These are phyloP conservation scores for Xylaria polymorpha DNA, from an alignment of 2,329 filamentous ascomycete genomes.

Conservation along the genomic window DNA sequence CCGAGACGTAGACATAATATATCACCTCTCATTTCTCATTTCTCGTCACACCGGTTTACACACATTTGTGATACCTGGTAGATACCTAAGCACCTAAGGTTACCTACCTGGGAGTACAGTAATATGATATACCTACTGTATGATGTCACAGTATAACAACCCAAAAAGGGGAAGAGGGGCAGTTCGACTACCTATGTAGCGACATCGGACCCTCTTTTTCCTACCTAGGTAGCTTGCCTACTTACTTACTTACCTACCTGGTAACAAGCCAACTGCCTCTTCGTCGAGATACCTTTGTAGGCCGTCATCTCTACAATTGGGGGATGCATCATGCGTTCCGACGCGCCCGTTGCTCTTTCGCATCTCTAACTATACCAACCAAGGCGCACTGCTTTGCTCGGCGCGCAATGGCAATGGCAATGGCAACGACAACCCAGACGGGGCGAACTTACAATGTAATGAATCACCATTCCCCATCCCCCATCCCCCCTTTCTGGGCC, in stretches of 20 bases:
- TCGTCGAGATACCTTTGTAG: conserved; percentile 18
- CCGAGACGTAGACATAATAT: background rate
- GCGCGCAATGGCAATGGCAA: conserved; percentile 43
- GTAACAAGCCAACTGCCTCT: conserved; percentile 1
- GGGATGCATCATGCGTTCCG: conserved; percentile 49
- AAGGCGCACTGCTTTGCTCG: conserved; percentile 24
- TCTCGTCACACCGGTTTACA: background rate
- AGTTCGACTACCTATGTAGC: background rate
- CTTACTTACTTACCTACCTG: no score
- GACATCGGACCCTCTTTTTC: conserved; percentile 10
- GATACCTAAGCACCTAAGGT: background rate
- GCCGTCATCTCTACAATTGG: conserved; percentile 12
- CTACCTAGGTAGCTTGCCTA: background rate
- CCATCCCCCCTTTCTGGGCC: background rate
- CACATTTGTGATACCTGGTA: background rate
- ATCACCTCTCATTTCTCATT: no score
- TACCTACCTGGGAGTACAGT: no score
- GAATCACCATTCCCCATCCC: background rate
- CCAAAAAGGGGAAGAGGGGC: background rate
- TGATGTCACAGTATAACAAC: background rate
- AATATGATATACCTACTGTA: no score
- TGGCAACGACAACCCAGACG: conserved; percentile 44
- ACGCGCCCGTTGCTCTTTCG: conserved; percentile 31
- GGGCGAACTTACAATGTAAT: conserved; percentile 46
- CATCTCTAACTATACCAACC: conserved; percentile 32